Percentiles rank a stretch among this genome's conserved stretches.
Conservation (phyloP, 2,329 filamentous ascomycete species). For the Epichloe aotearoae region DNA sequence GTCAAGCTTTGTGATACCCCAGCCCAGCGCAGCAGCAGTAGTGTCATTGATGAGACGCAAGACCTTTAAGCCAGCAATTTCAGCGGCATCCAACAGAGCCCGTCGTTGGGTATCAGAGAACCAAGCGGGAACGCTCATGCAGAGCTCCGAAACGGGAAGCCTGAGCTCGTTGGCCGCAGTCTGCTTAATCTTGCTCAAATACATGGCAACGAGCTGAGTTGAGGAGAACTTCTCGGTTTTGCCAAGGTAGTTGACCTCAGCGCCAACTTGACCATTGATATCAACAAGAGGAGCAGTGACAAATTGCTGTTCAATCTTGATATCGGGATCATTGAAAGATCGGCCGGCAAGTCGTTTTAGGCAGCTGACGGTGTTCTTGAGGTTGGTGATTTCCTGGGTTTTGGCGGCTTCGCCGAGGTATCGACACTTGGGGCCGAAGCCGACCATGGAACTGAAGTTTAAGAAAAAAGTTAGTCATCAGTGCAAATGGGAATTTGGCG, state of each 20-base stretch:
- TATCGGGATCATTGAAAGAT: slow-evolving; percentile 76
- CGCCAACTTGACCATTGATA: slow-evolving; percentile 86
- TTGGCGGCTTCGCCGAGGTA: slow-evolving; percentile 93
- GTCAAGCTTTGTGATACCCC: slow-evolving; percentile 95
- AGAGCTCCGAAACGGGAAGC: slow-evolving; percentile 82
- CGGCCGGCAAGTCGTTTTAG: slow-evolving; percentile 90
- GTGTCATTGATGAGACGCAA: slow-evolving; percentile 96
- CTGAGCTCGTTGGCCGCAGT: slow-evolving; percentile 80
- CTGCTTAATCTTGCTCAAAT: slow-evolving; percentile 83
- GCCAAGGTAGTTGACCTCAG: slow-evolving; percentile 82
- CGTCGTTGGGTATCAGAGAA: slow-evolving; percentile 92
- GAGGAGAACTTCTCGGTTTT: slow-evolving; percentile 95
- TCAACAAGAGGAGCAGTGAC: slow-evolving; percentile 79
- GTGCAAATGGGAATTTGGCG: neutral
- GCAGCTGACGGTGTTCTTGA: slow-evolving; percentile 94
- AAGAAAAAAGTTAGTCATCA: neutral
- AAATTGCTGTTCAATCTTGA: slow-evolving; percentile 84
- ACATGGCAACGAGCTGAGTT: slow-evolving; percentile 90
- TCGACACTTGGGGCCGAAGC: slow-evolving; percentile 86
- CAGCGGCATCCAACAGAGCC: slow-evolving; percentile 76
- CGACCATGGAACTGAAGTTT: slow-evolving; percentile 69
- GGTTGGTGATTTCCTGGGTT: slow-evolving; percentile 97
- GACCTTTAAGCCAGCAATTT: slow-evolving; percentile 85
- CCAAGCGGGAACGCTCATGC: slow-evolving; percentile 91
- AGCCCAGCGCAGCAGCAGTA: slow-evolving; percentile 88